Base-by-base conservation (phyloP, 192 early-diverging fungal genomes). In the Cetraspora pellucida region DNA sequence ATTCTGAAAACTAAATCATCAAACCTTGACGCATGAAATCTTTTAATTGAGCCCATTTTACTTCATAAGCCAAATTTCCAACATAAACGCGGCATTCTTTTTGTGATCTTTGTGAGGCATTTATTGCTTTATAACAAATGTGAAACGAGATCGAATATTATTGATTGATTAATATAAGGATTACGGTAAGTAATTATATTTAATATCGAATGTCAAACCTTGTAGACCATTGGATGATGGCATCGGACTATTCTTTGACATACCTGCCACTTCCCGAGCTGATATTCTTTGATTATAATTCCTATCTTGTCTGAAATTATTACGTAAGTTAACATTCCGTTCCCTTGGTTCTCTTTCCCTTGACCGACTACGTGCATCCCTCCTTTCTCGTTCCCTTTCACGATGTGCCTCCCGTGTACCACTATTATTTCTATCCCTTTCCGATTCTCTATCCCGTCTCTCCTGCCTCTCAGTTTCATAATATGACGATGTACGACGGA, bases 11-110 rank as follows among this genome's bases (percentile, higher is more conserved):
- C 37, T 37, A 37, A 37, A 37, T 37, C 3, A 37, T 1, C 75
- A 23, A 80, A 92, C 91, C 87, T 83, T 93, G 84, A 28, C 90
- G 82, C 91, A 94, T 93, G 73, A 89, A 94, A 77, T 94, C 92
- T 78, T 94, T 93, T 75, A 96, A 82, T 77, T 96, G 90, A 37
- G 83, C 85, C 88, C 91, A 91, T 44, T 85, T 84, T 21, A 86
- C 88, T 73, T 94, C 91, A 77, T 91, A 94, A 6, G 91, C 81
- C 47, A 96, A 79, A 80, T 96, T 96, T 3, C 93, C 92, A 47
- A 95, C 93, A 80, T 94, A 95, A 1, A 96, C 91, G 47, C 92
- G 75, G 70, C 89, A 86, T 27, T 92, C 88, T 69, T 82, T 84
- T 76, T 76, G 74, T 49, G 74, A 76, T 76, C 77, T 86, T 79